These are phyloP conservation scores for Plantago major DNA, from an alignment of 257 asterid genomes.

Conservation along the genomic window DNA sequence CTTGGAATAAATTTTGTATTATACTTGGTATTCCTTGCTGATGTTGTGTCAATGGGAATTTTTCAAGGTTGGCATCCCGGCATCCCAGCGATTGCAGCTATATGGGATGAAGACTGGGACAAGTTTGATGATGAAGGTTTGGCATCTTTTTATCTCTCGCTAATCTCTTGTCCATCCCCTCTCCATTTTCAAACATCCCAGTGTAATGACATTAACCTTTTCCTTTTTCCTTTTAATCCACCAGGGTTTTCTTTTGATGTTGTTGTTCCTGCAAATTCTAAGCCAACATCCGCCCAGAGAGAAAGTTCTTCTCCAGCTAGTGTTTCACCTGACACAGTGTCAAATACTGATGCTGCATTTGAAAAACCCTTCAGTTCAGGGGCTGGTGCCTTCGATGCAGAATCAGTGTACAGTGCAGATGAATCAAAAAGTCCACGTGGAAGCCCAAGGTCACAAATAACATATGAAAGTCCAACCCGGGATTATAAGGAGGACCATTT, in stretches of 20 bases:
- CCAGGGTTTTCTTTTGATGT: constrained; percentile 85
- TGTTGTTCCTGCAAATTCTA: constrained; percentile 46
- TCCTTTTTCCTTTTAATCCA: constrained; percentile 1
- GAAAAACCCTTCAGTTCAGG: constrained; percentile 46
- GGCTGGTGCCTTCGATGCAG: constrained; percentile 50
- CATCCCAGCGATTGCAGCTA: constrained; percentile 70
- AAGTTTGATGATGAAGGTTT: constrained; percentile 96
- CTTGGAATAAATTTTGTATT: neutral
- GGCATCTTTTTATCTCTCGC: constrained; percentile 16
- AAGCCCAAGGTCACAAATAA: constrained; percentile 57
- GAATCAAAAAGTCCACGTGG: constrained; percentile 76
- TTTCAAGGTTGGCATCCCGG: constrained; percentile 95
- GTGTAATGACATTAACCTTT: constrained; percentile 20
- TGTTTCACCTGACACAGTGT: constrained; percentile 40
- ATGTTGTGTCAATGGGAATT: constrained; percentile 10
- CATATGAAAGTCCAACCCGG: constrained; percentile 61
- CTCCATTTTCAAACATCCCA: neutral
- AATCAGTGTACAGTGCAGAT: constrained; percentile 65
- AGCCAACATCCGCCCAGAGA: constrained; percentile 35
- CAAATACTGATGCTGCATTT: constrained; percentile 21
- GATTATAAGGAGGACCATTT: constrained; percentile 60
- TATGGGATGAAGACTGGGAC: constrained; percentile 99
- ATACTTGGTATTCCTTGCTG: constrained; percentile 15
- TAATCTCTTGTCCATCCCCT: constrained; percentile 8
- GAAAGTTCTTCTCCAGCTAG: constrained; percentile 61